A percentile compares a stretch with the other conserved stretches of the same genome.
Conservation (phyloP, 495 filamentous ascomycete genomes). For the Podospora sp. region DNA sequence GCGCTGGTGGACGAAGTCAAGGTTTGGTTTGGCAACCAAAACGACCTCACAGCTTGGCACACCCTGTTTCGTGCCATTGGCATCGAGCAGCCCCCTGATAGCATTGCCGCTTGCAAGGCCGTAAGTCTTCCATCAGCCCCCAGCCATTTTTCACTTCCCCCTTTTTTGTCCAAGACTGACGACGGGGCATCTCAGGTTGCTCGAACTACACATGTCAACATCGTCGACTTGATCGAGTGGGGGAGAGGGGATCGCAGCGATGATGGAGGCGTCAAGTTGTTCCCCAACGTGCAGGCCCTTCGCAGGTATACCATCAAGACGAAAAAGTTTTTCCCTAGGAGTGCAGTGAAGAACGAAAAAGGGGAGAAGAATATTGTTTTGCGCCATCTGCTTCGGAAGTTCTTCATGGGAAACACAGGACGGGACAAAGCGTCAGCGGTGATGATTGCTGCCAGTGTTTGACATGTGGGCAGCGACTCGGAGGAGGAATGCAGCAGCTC, state of each 20-base stretch:
- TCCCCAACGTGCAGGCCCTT: not conserved
- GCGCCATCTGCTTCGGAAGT: constrained; percentile 9
- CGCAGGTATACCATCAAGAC: not conserved
- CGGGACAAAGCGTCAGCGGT: not conserved
- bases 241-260: not conserved
- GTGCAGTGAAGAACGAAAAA: not conserved
- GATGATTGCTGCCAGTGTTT: not conserved
- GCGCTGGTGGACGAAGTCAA: constrained; percentile 8
- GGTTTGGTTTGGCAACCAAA: constrained; percentile 4
- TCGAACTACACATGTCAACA: constrained; percentile 12
- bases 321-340: not conserved
- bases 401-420: not conserved
- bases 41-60: constrained; percentile 5
- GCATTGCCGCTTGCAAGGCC: not conserved
- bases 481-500: too few relatives aligned
- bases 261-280: not conserved
- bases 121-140: not conserved
- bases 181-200: not conserved
- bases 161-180: not conserved
- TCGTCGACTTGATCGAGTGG: constrained; percentile 16
- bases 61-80: constrained; percentile 15
- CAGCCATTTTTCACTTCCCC: not conserved
- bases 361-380: constrained; percentile 10
- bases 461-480: too few relatives aligned
- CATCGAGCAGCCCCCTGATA: not conserved